Percentiles rank a stretch among this genome's conserved stretches.
Evolutionary conservation across 768 basidiomycete genomes (phyloP).

Genomic region (Mycena galericulata): DNA sequence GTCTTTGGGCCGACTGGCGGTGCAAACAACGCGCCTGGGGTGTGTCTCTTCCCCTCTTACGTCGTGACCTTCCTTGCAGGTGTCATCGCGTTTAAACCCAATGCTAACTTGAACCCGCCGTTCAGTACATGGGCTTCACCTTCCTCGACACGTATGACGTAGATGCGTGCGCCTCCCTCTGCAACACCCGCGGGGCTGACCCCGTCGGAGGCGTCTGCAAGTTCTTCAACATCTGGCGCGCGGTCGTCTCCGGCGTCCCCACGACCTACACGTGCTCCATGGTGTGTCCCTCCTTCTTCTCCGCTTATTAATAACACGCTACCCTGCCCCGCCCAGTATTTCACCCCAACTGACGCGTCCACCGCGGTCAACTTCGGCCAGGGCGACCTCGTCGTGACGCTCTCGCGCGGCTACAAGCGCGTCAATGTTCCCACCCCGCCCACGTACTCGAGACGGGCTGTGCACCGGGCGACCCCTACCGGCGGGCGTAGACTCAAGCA

Average conservation of each 20-base stretch:
- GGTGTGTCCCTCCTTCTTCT: constrained; percentile 42
- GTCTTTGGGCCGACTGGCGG: constrained; percentile 58
- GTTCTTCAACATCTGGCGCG: constrained; percentile 66
- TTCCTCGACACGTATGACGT: constrained; percentile 62
- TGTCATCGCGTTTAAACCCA: background rate
- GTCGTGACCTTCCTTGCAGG: background rate
- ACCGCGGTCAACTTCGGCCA: constrained; percentile 62
- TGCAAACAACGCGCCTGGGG: constrained; percentile 60
- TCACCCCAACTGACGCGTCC: constrained; percentile 52
- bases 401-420: constrained; percentile 60
- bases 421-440: background rate
- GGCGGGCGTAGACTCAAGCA: too few relatives aligned
- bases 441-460: too few relatives aligned
- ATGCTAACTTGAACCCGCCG: constrained; percentile 24
- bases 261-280: constrained; percentile 63
- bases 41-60: constrained; percentile 38
- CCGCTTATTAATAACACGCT: background rate
- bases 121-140: constrained; percentile 62
- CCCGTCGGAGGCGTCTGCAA: constrained; percentile 56
- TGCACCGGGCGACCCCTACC: too few relatives aligned
- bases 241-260: constrained; percentile 56
- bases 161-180: constrained; percentile 55
- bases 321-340: constrained; percentile 51
- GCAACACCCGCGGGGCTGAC: constrained; percentile 56
- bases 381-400: constrained; percentile 57